Evolutionary conservation across 352 stramenopile genomes (phyloP).

Genomic region (Phytophthora pinifolia): DNA sequence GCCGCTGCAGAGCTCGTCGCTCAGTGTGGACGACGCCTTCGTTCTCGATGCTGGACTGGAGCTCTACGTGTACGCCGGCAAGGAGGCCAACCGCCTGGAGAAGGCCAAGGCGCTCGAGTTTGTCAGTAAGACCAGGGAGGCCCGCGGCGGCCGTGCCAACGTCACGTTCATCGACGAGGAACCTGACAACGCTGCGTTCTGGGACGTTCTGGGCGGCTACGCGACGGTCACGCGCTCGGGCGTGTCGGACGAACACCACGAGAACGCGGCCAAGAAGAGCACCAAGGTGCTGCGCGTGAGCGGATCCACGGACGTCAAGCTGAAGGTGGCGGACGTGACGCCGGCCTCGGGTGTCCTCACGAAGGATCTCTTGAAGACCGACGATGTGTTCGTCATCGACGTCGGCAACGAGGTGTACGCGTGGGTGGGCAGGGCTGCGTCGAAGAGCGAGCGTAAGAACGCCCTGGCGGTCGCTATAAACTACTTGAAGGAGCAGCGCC

Average conservation of each 20-base stretch:
- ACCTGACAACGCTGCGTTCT: constrained; percentile 91
- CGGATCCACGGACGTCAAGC: constrained; percentile 52
- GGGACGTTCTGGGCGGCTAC: constrained; percentile 89
- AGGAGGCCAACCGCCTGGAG: constrained; percentile 84
- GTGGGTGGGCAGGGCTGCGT: constrained; percentile 91
- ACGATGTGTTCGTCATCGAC: constrained; percentile 95
- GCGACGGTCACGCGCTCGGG: constrained; percentile 62
- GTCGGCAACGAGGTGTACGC: constrained; percentile 87
- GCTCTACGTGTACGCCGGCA: constrained; percentile 88
- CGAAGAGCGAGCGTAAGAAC: constrained; percentile 83
- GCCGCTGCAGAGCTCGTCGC: constrained; percentile 65
- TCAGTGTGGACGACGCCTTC: constrained; percentile 95
- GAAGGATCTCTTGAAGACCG: constrained; percentile 75
- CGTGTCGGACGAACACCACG: constrained; percentile 62
- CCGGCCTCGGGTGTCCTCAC: constrained; percentile 69
- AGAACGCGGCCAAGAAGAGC: constrained; percentile 58
- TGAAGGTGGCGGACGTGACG: constrained; percentile 67
- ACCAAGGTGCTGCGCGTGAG: constrained; percentile 80
- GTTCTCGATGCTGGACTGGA: constrained; percentile 92
- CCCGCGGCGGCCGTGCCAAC: constrained; percentile 72
- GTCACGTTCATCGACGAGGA: constrained; percentile 91
- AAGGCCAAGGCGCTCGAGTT: constrained; percentile 91
- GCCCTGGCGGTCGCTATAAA: constrained; percentile 79
- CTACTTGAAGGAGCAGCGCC: constrained; percentile 75
- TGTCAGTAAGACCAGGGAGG: constrained; percentile 86